phyloP scores from a whole-genome alignment of 73 alveolate species.

The Paramecium sonneborni region DNA sequence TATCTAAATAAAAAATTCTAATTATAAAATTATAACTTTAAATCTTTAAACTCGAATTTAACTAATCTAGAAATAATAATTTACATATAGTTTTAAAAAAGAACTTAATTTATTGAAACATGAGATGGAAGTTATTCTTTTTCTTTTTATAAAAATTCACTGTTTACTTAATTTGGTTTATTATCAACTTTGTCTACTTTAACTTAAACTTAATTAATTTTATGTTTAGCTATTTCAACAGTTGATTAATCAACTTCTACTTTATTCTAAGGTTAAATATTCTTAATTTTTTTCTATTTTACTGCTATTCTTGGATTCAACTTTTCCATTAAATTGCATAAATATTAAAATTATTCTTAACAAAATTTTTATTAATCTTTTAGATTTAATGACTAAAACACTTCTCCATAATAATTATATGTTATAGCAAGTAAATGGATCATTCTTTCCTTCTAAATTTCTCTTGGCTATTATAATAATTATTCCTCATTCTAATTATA shows the following conservation, averaged over 20 bases:
- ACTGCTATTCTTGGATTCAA: background rate
- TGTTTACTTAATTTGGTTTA: background rate
- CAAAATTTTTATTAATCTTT: background rate
- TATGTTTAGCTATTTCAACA: slow-evolving; percentile 23
- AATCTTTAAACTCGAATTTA: background rate
- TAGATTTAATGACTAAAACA: background rate
- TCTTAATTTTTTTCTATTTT: background rate
- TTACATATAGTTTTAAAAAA: background rate
- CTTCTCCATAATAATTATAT: slow-evolving; percentile 32
- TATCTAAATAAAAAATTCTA: background rate
- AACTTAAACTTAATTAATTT: background rate
- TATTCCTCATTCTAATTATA: background rate
- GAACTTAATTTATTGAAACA: background rate
- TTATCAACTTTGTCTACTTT: background rate
- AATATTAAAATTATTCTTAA: background rate
- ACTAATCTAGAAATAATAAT: background rate
- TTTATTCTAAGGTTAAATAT: background rate
- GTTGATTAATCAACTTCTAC: background rate
- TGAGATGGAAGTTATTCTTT: background rate
- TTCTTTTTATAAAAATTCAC: background rate
- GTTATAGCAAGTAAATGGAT: background rate
- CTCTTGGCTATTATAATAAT: background rate
- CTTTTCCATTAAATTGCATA: background rate
- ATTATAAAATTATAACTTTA: background rate
- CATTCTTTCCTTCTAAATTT: slow-evolving; percentile 5